Conservation (phyloP, 345 rosid genomes). For the Aegle marmelos region DNA sequence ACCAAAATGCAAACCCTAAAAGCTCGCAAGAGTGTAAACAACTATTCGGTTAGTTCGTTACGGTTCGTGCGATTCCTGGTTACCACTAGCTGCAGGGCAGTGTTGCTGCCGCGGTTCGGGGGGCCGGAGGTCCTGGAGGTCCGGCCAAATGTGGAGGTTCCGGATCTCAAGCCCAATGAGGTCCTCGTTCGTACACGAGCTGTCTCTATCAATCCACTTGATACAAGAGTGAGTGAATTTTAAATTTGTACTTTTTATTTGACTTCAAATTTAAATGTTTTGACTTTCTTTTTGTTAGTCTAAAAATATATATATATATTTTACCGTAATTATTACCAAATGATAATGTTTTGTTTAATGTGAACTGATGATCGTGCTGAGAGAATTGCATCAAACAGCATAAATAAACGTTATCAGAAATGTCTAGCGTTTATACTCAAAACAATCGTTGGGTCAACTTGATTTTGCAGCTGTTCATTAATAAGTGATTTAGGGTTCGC, state of each 20-base stretch:
- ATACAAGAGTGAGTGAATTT: conserved; percentile 64
- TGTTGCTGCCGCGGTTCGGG: conserved; percentile 81
- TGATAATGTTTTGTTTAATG: background rate
- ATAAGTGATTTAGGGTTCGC: background rate
- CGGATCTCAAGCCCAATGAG: conserved; percentile 71
- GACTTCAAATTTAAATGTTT: background rate
- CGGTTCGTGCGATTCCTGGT: conserved; percentile 41
- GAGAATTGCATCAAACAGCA: background rate
- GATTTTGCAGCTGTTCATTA: no score
- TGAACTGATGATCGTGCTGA: background rate
- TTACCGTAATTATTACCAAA: background rate
- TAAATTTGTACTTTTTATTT: background rate
- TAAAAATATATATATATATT: background rate
- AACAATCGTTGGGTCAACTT: background rate
- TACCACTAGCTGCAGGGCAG: conserved; percentile 79
- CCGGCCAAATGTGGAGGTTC: conserved; percentile 66
- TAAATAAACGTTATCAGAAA: background rate
- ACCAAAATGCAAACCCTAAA: conserved; percentile 30
- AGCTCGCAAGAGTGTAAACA: background rate
- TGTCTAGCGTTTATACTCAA: background rate
- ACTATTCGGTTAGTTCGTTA: background rate
- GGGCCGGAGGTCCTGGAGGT: conserved; percentile 87
- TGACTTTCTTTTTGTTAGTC: background rate
- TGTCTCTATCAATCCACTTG: conserved; percentile 90
- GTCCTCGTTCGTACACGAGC: conserved; percentile 85